These are phyloP conservation scores for Spergularia bocconei DNA, from an alignment of 148 eudicot species.

Conservation along the genomic window DNA sequence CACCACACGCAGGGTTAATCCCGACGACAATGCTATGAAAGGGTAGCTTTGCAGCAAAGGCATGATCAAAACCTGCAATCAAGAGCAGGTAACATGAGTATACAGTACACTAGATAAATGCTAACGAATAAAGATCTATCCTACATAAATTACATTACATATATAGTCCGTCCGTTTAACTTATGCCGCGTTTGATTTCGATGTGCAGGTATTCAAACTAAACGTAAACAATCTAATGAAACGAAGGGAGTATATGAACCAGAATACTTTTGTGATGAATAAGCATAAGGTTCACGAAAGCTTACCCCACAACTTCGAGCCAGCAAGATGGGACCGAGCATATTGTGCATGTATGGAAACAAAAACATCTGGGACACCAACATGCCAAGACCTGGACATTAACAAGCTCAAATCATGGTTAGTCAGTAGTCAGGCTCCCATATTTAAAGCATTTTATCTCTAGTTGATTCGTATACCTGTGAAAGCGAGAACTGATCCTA, in stretches of 20 bases:
- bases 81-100: not conserved
- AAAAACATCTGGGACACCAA: slow-evolving; percentile 54
- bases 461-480: slow-evolving; percentile 23
- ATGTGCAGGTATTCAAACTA: no score
- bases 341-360: slow-evolving; percentile 47
- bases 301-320: slow-evolving; percentile 68
- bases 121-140: no score
- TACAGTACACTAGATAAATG: no score
- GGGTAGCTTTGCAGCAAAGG: slow-evolving; percentile 58
- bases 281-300: not conserved
- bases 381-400: slow-evolving; percentile 50
- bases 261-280: not conserved
- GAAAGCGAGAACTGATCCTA: slow-evolving; percentile 36
- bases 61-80: slow-evolving; percentile 38
- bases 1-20: slow-evolving; percentile 44
- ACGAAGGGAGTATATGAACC: no score
- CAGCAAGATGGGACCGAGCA: slow-evolving; percentile 52
- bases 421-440: no score
- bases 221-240: no score
- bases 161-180: no score
- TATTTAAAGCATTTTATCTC: no score
- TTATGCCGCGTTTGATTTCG: no score
- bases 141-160: no score
- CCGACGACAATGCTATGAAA: slow-evolving; percentile 54
- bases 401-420: no score